These are phyloP conservation scores for Lichenothelia convexa DNA, from an alignment of 495 filamentous ascomycete species.

Conservation along the genomic window DNA sequence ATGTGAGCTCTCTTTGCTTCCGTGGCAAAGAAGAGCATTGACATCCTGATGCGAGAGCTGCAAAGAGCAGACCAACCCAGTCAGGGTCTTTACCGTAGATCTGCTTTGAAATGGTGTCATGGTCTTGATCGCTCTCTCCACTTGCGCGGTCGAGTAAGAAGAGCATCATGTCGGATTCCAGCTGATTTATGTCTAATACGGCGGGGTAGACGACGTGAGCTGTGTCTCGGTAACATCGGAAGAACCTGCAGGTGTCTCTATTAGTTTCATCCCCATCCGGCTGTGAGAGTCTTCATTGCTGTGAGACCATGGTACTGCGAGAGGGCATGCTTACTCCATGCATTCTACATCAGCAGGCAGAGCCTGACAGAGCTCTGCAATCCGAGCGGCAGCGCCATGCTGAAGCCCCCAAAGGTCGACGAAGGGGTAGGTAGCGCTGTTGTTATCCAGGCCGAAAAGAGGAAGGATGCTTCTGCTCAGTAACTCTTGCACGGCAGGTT, in stretches of 20 bases:
- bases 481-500: conserved; percentile 25
- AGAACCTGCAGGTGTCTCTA: conserved; percentile 30
- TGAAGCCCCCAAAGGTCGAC: conserved; percentile 40
- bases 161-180: conserved; percentile 45
- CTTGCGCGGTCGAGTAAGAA: conserved; percentile 48
- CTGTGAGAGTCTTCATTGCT: no score
- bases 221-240: conserved; percentile 57
- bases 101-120: conserved; percentile 24
- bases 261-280: conserved; percentile 2
- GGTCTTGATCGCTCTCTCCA: conserved; percentile 27
- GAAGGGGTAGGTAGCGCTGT: conserved; percentile 65
- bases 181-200: conserved; percentile 45
- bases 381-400: conserved; percentile 50
- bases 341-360: conserved; percentile 47
- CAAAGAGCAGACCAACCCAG: conserved; percentile 55
- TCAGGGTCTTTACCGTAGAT: conserved; percentile 42
- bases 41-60: conserved; percentile 61
- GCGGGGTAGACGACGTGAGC: conserved; percentile 66
- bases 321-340: conserved; percentile 31
- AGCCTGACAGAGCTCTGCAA: conserved; percentile 51
- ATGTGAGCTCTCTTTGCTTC: conserved; percentile 38
- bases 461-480: conserved; percentile 63
- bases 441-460: conserved; percentile 66
- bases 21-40: conserved; percentile 55
- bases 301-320: background rate